Base-by-base conservation (phyloP, 2,329 filamentous ascomycete genomes). In the Xylaria sp. region DNA sequence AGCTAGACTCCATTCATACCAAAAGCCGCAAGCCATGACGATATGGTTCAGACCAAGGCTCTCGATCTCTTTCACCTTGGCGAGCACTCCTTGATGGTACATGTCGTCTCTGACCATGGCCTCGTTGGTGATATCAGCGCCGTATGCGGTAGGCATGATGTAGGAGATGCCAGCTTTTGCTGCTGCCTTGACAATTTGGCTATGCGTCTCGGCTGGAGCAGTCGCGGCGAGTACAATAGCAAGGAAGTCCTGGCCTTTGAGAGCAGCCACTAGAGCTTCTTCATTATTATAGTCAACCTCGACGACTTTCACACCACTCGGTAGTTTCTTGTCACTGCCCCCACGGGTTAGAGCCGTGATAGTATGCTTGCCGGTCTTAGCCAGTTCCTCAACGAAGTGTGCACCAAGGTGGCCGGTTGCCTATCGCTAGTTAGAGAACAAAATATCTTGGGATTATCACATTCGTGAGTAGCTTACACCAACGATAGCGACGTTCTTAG, bases 171-270 rank as follows among this genome's bases (percentile, higher is more conserved):
- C 83, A 0, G 88, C 86, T 61, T 83, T 82, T 11, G 82, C 84
- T 0, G 88, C 87, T 0, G 88, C 88, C 12, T 79, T 75, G 67
- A 88, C 78, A 32, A 89, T 78, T 67, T 84, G 84, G 69, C 73
- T 77, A 53, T 86, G 82, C 3, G 81, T 81, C n/a, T 84, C 82
- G 0, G 71, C 76, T 0, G 85, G 80, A 0, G 84, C 85, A 0
- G 54, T 69, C 0, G 79, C 76, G 9, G 81, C 70, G 62, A 89
- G 75, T 4, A 85, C 85, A 62, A 89, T 87, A 70, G 88, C 81
- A 4, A 89, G 79, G 54, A 83, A 83, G 21, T 89, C 81, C 71
- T 89, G 85, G 66, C 80, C 85, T n/a, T 78, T 73, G 4, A 90
- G 83, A 5, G 85, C 86, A 0, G 76, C 73, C 1, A 86, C 79